Conservation (phyloP, 495 filamentous ascomycete genomes). For the Aspergillus asperescens region DNA sequence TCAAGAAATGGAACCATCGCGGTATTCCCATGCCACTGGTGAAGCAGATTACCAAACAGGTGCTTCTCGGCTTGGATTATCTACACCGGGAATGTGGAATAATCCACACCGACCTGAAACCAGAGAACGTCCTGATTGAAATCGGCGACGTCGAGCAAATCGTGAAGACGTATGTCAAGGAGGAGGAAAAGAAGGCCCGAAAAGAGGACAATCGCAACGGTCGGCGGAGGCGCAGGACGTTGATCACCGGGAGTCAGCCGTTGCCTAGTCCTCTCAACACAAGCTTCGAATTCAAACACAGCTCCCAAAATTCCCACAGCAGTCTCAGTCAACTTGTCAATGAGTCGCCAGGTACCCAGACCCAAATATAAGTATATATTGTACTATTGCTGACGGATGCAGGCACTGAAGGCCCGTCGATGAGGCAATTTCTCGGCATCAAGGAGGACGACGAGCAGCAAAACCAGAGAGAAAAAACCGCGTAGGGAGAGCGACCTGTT, state of each 20-base stretch:
- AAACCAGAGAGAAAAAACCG: conserved; percentile 86
- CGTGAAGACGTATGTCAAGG: conserved; percentile 91
- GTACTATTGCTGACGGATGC: conserved; percentile 6
- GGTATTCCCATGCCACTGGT: conserved; percentile 95
- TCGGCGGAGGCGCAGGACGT: conserved; percentile 80
- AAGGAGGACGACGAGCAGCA: conserved; percentile 65
- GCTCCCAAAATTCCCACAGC: conserved; percentile 66
- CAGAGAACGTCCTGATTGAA: conserved; percentile 97
- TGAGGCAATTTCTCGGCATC: conserved; percentile 58
- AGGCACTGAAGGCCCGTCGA: conserved; percentile 38
- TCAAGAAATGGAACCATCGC: conserved; percentile 97
- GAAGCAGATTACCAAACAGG: conserved; percentile 98
- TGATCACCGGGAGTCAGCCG: conserved; percentile 96
- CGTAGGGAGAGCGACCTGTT: conserved; percentile 54
- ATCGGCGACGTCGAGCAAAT: conserved; percentile 98
- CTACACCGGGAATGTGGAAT: conserved; percentile 97
- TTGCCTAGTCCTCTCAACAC: conserved; percentile 92
- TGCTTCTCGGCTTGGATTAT: conserved; percentile 91
- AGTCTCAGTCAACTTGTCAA: conserved; percentile 80
- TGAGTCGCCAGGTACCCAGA: conserved; percentile 55
- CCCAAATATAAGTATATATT: conserved; percentile 3
- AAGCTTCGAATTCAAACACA: conserved; percentile 75
- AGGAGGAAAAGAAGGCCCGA: conserved; percentile 59
- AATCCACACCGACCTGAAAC: conserved; percentile 97
- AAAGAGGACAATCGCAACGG: conserved; percentile 94